Evolutionary conservation across 495 filamentous ascomycete genomes (phyloP), one percentile per base, ranked within the genome.

Genomic region (Xylaria bambusicola): DNA sequence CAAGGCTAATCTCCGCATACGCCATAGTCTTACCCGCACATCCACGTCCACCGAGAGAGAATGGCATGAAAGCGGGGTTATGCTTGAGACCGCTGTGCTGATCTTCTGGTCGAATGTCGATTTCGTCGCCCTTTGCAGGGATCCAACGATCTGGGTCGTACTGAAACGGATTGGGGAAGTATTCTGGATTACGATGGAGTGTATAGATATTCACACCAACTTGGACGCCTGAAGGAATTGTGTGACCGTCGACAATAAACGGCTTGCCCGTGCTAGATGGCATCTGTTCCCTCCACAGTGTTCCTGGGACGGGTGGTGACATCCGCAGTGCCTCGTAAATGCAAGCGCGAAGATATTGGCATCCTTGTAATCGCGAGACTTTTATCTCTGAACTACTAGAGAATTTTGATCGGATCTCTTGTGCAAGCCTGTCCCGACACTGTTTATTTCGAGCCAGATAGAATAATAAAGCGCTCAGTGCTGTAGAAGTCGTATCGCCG

Each of bases 281-380:
- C 12, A 21, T 9, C 23, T 21, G 15, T 44, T 74, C 64, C 3
- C 84, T 74, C n/a, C 80, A 79, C 0, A 86, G 66, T 0, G 71
- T 64, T 3, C 74, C 76, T 2, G 69, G 51, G 0, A 83, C 80
- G 1, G 82, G 70, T 7, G 84, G 85, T 0, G 77, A 74, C 49
- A 88, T 66, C n/a, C 86, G 77, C 62, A 88, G 67, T 0, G 78
- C 63, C 57, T 88, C 86, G 58, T 87, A 80, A 56, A 87, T 81
- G 62, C 80, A 76, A 1, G 73, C 75, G 15, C 71, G 69, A 1
- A 71, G 64, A 49, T 81, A 75, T 62, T 75, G 73, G 23, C 80
- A 66, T 2, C 77, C 77, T 9, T 74, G 3, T 7, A 38, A 15
- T 8, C 13, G 36, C 12, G 6, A 13, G 3, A 6, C 36, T 13